phyloP scores from a whole-genome alignment of 345 rosid genomes.

The Pseudoturritis turrita region DNA sequence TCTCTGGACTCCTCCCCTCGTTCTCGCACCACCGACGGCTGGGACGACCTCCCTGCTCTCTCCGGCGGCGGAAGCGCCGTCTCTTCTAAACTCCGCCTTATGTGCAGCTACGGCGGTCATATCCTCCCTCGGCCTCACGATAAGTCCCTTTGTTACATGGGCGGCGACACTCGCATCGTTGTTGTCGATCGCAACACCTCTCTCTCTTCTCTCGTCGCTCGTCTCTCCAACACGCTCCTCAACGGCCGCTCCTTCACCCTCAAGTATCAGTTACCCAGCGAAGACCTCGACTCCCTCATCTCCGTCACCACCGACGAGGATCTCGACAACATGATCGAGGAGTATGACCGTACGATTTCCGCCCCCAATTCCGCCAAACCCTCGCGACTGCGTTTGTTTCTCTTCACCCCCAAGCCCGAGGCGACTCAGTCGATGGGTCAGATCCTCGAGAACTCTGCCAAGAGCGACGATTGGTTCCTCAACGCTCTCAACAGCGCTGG shows the following conservation, averaged over 20 bases:
- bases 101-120: constrained; percentile 92
- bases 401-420: constrained; percentile 69
- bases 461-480: constrained; percentile 94
- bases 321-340: constrained; percentile 94
- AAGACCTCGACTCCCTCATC: constrained; percentile 90
- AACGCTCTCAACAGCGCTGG: constrained; percentile 71
- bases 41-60: constrained; percentile 51
- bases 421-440: constrained; percentile 72
- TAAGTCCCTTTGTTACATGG: constrained; percentile 77
- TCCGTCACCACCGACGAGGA: constrained; percentile 92
- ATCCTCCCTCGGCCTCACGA: constrained; percentile 92
- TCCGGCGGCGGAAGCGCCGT: constrained; percentile 26
- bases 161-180: constrained; percentile 88
- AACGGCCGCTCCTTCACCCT: constrained; percentile 64
- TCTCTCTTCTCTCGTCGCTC: constrained; percentile 50
- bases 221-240: constrained; percentile 63
- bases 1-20: constrained; percentile 75
- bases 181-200: constrained; percentile 71
- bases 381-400: constrained; percentile 72
- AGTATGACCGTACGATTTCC: constrained; percentile 68
- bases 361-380: constrained; percentile 40
- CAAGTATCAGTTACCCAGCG: constrained; percentile 91
- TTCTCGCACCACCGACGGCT: constrained; percentile 71
- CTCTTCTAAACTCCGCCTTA: constrained; percentile 72
- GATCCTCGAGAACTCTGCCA: constrained; percentile 54